Conservation (phyloP, 1,139 yeast genomes). For the Saccharomycopsis phalli region DNA sequence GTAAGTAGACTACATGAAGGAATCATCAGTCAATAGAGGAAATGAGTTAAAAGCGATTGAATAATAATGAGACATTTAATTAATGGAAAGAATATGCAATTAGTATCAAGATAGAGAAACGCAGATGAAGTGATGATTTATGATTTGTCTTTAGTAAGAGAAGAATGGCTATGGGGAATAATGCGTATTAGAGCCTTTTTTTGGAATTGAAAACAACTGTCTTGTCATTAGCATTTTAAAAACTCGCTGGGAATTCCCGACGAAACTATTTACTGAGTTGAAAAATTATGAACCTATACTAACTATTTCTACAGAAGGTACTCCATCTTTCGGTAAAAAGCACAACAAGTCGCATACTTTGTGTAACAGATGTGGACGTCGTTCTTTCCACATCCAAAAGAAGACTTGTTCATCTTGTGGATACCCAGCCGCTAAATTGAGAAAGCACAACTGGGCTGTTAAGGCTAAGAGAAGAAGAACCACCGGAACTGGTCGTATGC, state of each 20-base stretch:
- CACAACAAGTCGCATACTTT: slow-evolving; percentile 99
- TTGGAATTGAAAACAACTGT: background rate
- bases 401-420: slow-evolving; percentile 98
- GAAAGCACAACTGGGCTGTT: slow-evolving; percentile 98
- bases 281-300: slow-evolving; percentile 21
- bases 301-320: slow-evolving; percentile 68
- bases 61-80: no score
- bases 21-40: no score
- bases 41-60: no score
- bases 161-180: no score
- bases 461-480: slow-evolving; percentile 99
- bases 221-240: no score
- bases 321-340: slow-evolving; percentile 99
- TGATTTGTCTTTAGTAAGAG: no score
- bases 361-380: slow-evolving; percentile 99
- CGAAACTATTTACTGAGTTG: background rate
- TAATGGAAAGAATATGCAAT: no score
- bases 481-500: slow-evolving; percentile 99
- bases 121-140: no score
- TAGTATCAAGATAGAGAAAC: no score
- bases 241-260: no score
- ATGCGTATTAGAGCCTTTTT: no score
- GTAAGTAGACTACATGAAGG: no score
- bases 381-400: slow-evolving; percentile 99
- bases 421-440: slow-evolving; percentile 98